phyloP scores from a whole-genome alignment of 1,284 basidiomycete species.

The Hortiboletus rubellus region DNA sequence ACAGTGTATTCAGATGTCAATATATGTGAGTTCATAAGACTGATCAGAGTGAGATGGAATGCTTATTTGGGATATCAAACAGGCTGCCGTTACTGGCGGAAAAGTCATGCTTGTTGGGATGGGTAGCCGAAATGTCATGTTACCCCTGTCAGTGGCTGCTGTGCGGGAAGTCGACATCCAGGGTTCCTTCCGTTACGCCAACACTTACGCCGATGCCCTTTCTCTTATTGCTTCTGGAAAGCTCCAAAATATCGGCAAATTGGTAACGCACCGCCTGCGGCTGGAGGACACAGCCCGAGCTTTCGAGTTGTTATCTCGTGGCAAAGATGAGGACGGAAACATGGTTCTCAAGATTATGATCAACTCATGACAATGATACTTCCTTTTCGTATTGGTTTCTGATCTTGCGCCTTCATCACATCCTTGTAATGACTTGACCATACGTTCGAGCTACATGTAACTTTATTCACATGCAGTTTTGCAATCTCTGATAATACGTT shows the following conservation, averaged over 20 bases:
- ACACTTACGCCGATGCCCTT: conserved; percentile 87
- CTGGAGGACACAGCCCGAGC: conserved; percentile 68
- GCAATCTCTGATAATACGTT: conserved; percentile 5
- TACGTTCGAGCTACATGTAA: conserved; percentile 24
- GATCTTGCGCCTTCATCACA: conserved; percentile 10
- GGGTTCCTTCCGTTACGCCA: conserved; percentile 88
- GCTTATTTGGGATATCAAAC: conserved; percentile 19
- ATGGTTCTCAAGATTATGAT: conserved; percentile 90
- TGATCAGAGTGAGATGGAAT: conserved; percentile 7
- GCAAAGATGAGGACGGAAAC: conserved; percentile 74
- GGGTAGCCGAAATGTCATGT: conserved; percentile 81
- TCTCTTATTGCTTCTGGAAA: conserved; percentile 70
- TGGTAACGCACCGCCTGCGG: conserved; percentile 80
- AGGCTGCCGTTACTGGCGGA: conserved; percentile 82
- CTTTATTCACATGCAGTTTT: conserved; percentile 16
- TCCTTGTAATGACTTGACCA: conserved; percentile 13
- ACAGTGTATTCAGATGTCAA: conserved; percentile 83
- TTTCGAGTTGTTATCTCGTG: conserved; percentile 77
- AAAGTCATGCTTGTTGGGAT: conserved; percentile 94
- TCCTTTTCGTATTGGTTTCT: conserved; percentile 2
- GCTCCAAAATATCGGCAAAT: conserved; percentile 63
- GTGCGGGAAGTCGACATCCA: conserved; percentile 91
- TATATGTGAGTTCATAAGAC: conserved; percentile 60
- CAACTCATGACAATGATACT: conserved; percentile 29
- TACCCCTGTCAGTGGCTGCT: conserved; percentile 84